Evolutionary conservation across 805 yeast genomes (phyloP), one percentile per base, ranked within the genome.

Genomic region (Starmerella vaccinii): DNA sequence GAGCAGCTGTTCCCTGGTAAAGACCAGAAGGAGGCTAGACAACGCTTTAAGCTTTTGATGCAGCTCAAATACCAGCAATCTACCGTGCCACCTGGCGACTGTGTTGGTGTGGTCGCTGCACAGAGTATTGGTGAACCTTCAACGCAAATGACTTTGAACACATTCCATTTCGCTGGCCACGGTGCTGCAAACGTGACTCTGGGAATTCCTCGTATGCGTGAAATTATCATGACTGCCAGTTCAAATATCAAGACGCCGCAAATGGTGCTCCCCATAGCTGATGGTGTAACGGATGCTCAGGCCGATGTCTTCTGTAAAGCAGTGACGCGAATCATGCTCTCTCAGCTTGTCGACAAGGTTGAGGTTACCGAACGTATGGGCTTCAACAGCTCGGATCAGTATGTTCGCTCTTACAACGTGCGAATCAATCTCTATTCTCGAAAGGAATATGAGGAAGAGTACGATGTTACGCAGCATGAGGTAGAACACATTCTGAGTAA

Each of bases 171-270:
- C 65, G 99, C 99, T 61, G 99, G 99, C 68, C 98, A 94, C 72
- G 99, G 99, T 80, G 99, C 98, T 52, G 98, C 98, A 42, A 92
- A 92, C 70, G 99, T 92, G 57, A 92, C 99, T 0, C 76, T 92
- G 63, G 99, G 99, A 84, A 92, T 92, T 65, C 99, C 99, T 38
- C 95, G 99, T 79, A 81, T 92, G 86, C 84, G 99, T 79, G 99
- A 92, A 77, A 92, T 92, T 68, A 88, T 92, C 66, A 92, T 92
- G 99, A 94, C 99, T 12, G 99, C 99, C 19, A 86, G 96, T 53
- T 80, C 95, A 21, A 71, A 84, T 44, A 92, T 92, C 64, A 86
- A 87, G 73, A 92, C 99, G n/a, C 99, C 99, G 41, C 97, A 92
- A 71, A 92, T 92, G 98, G 80, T 92, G 3, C 72, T 92, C 60